phyloP scores from a whole-genome alignment of 2,329 filamentous ascomycete species.

The Ophiostoma piceae region DNA sequence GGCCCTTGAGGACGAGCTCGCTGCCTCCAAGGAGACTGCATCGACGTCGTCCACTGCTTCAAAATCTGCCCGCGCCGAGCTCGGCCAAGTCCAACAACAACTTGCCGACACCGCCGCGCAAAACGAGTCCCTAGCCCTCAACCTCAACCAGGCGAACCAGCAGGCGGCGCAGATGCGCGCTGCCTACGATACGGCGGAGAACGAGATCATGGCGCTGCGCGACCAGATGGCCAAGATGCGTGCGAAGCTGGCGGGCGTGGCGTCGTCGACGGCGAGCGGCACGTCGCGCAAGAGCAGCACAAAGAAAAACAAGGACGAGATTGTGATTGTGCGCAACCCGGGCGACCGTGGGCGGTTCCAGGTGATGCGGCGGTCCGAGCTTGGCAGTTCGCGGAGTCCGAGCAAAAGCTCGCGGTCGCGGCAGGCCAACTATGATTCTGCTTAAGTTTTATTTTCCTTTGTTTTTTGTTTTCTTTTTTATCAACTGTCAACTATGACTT shows the following conservation, averaged over 20 bases:
- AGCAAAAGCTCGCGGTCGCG: slow-evolving; percentile 3
- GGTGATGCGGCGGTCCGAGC: slow-evolving; percentile 26
- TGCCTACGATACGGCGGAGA: slow-evolving; percentile 16
- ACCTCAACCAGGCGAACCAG: neutral
- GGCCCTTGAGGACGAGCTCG: slow-evolving; percentile 2
- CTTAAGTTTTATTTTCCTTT: slow-evolving; percentile 3
- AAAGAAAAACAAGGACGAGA: slow-evolving; percentile 25
- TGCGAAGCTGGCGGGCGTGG: slow-evolving; percentile 15
- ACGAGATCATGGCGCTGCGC: slow-evolving; percentile 23
- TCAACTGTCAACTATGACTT: neutral
- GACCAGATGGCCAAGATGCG: slow-evolving; percentile 25
- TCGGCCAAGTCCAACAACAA: neutral
- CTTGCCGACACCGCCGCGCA: neutral
- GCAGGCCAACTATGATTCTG: slow-evolving; percentile 21
- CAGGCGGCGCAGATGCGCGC: slow-evolving; percentile 17
- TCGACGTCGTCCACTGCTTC: neutral
- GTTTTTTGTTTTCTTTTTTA: neutral
- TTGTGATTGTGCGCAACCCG: slow-evolving; percentile 27
- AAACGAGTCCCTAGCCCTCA: neutral
- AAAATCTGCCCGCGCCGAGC: neutral
- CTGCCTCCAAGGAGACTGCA: neutral
- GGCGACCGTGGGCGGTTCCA: slow-evolving; percentile 27
- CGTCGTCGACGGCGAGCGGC: neutral
- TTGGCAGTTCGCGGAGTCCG: slow-evolving; percentile 22
- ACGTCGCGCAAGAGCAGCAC: slow-evolving; percentile 13